phyloP scores from a whole-genome alignment of 805 yeast species.

The Alloascoidea africana region DNA sequence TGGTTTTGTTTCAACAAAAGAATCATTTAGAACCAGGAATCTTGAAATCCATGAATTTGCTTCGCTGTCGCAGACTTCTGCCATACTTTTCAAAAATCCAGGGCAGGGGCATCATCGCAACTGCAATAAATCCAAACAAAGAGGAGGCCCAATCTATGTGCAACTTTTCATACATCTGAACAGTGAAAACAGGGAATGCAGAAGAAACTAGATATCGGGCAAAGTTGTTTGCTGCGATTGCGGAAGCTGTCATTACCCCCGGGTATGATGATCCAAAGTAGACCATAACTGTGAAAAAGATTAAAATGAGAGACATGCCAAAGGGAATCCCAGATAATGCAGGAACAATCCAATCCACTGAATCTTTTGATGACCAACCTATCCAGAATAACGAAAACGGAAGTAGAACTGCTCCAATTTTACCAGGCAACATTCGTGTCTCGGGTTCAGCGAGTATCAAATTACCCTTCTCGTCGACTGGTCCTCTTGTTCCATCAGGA shows the following conservation, averaged over 20 bases:
- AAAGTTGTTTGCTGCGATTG: slow-evolving; percentile 77
- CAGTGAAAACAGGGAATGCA: slow-evolving; percentile 72
- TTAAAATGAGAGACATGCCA: slow-evolving; percentile 59
- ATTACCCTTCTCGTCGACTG: no score
- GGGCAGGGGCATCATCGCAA: slow-evolving; percentile 61
- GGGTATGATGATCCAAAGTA: slow-evolving; percentile 64
- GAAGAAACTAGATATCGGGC: slow-evolving; percentile 62
- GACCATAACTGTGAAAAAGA: slow-evolving; percentile 54
- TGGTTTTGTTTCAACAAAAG: no score
- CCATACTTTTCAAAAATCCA: slow-evolving; percentile 54
- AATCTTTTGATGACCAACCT: slow-evolving; percentile 69
- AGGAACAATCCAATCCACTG: slow-evolving; percentile 65
- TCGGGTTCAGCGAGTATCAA: slow-evolving; percentile 77
- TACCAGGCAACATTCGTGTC: slow-evolving; percentile 63
- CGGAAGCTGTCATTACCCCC: slow-evolving; percentile 68
- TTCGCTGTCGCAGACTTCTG: slow-evolving; percentile 29
- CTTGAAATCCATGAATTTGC: no score
- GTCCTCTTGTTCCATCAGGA: slow-evolving; percentile 43
- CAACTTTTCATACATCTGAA: slow-evolving; percentile 65
- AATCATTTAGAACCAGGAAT: no score
- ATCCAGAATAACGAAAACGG: slow-evolving; percentile 77
- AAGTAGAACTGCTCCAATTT: slow-evolving; percentile 54
- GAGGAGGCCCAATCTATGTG: slow-evolving; percentile 73
- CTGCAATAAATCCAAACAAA: slow-evolving; percentile 44
- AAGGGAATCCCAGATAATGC: slow-evolving; percentile 65